Conservation (phyloP, 345 rosid species). For the Mallotus nudiflorus region DNA sequence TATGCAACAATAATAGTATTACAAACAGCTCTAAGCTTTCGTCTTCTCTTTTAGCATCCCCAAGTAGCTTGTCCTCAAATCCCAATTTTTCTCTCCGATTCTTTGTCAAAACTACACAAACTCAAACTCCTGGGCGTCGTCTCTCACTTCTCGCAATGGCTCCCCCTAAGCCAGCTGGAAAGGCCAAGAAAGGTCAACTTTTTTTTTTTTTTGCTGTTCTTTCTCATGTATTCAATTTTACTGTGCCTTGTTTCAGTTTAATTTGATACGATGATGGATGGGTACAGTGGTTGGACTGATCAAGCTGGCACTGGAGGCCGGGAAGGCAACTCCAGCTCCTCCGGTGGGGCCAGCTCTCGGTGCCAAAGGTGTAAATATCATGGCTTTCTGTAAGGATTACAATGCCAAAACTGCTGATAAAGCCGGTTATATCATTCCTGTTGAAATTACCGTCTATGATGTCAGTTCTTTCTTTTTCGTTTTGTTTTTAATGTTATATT, state of each 20-base stretch:
- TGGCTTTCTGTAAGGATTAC: slow-evolving; percentile 97
- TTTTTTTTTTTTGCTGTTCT: too few species aligned
- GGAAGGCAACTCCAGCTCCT: slow-evolving; percentile 94
- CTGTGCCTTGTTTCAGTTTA: too few species aligned
- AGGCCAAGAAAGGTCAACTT: slow-evolving; percentile 72
- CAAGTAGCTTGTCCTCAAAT: slow-evolving; percentile 48
- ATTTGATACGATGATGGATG: too few species aligned
- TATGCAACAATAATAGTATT: background rate
- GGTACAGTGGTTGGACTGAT: slow-evolving; percentile 28
- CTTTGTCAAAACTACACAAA: slow-evolving; percentile 44
- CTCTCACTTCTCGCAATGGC: slow-evolving; percentile 91
- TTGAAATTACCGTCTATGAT: slow-evolving; percentile 89
- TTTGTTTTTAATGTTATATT: too few species aligned
- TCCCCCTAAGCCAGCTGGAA: slow-evolving; percentile 87
- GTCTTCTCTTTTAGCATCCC: slow-evolving; percentile 41
- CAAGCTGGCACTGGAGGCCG: slow-evolving; percentile 91
- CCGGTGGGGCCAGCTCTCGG: slow-evolving; percentile 96
- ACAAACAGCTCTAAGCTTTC: slow-evolving; percentile 23
- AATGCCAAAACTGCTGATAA: slow-evolving; percentile 96
- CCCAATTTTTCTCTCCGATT: slow-evolving; percentile 49
- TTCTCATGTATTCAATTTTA: too few species aligned
- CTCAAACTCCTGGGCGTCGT: slow-evolving; percentile 54
- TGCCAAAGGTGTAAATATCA: slow-evolving; percentile 83
- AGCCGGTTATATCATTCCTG: slow-evolving; percentile 91
- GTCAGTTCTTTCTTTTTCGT: slow-evolving; percentile 37